Evolutionary conservation across 371 early-diverging fungal genomes (phyloP).

Genomic region (Thermomucor indicae-seudaticae): DNA sequence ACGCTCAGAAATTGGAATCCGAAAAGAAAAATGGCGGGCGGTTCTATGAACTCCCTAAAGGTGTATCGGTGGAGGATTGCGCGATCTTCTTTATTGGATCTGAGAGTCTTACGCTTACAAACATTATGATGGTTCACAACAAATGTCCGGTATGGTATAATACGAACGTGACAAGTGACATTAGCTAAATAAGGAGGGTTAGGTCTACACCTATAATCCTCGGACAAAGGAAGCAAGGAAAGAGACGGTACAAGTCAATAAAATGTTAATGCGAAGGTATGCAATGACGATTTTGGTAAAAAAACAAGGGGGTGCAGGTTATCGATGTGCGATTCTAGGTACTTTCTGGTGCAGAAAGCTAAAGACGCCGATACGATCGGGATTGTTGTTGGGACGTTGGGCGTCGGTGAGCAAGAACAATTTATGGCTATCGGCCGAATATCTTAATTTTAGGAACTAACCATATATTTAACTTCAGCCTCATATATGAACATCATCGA

Average conservation of each 20-base stretch:
- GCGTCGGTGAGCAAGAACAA: constrained; percentile 76
- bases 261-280: constrained; percentile 71
- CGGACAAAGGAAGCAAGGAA: constrained; percentile 42
- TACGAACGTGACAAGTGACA: neutral
- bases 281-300: neutral
- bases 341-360: constrained; percentile 85
- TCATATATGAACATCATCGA: constrained; percentile 81
- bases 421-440: no score
- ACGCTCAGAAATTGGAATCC: constrained; percentile 5
- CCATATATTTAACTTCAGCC: constrained; percentile 39
- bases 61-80: constrained; percentile 48
- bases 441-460: no score
- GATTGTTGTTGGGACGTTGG: constrained; percentile 94
- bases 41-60: constrained; percentile 48
- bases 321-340: constrained; percentile 35
- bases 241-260: constrained; percentile 65
- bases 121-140: constrained; percentile 80
- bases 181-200: constrained; percentile 1
- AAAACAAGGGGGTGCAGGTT: neutral
- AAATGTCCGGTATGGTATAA: constrained; percentile 43
- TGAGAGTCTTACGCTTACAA: constrained; percentile 81
- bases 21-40: constrained; percentile 43
- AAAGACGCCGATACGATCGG: constrained; percentile 90
- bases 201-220: constrained; percentile 69
- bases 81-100: constrained; percentile 79